Evolutionary conservation across 306 rosid genomes (phyloP).

Genomic region (Geum urbanum): DNA sequence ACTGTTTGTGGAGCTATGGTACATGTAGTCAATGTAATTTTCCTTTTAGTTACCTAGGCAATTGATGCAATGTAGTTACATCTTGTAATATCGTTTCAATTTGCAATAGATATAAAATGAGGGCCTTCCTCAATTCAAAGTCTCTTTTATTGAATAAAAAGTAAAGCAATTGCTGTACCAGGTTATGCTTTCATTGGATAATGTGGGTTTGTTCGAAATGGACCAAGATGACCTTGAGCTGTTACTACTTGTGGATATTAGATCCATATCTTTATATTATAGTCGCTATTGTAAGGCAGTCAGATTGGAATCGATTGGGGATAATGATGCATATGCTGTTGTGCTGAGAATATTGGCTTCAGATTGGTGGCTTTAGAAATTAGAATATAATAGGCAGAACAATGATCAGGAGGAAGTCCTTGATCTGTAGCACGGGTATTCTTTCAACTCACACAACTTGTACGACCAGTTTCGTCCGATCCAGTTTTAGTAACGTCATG

Average conservation of each 20-base stretch:
- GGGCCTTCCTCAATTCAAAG: not conserved
- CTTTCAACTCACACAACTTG: not conserved
- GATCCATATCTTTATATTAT: conserved; percentile 1
- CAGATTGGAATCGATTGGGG: conserved; percentile 13
- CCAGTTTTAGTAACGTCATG: not conserved
- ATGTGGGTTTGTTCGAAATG: not conserved
- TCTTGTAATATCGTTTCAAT: conserved; percentile 16
- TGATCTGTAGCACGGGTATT: not conserved
- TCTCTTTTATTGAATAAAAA: not conserved
- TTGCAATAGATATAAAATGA: not conserved
- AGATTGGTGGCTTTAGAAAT: not conserved
- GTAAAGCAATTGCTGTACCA: not conserved
- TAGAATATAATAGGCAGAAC: not conserved
- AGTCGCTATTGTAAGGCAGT: not conserved
- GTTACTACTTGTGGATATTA: not conserved
- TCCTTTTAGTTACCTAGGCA: not conserved
- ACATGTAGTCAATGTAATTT: not conserved
- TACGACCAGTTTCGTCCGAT: not conserved
- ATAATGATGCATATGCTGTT: conserved; percentile 4
- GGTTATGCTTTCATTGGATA: conserved; percentile 1
- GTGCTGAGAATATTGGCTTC: not conserved
- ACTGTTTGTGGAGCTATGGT: conserved; percentile 5
- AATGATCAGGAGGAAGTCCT: not conserved
- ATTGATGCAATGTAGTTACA: conserved; percentile 10
- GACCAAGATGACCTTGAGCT: not conserved